A percentile compares a stretch with the other conserved stretches of the same genome.
phyloP scores from a whole-genome alignment of 2,329 filamentous ascomycete genomes.

The Mariannaea sp. region DNA sequence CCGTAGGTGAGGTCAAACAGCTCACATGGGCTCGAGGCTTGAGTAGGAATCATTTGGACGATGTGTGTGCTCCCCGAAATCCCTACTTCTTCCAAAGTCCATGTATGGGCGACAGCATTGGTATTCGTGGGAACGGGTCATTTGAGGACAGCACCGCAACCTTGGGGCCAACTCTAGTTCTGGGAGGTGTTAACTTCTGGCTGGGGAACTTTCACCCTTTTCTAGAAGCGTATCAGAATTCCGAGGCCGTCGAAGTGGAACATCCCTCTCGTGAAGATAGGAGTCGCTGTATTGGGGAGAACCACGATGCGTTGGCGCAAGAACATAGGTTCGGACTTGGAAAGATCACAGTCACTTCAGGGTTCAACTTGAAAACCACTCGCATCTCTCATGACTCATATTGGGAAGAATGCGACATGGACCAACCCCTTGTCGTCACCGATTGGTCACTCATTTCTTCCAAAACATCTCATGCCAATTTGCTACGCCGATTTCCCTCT shows the following conservation, averaged over 20 bases:
- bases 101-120: constrained; percentile 54
- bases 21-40: constrained; percentile 48
- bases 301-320: constrained; percentile 45
- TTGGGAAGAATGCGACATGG: constrained; percentile 49
- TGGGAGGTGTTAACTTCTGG: constrained; percentile 48
- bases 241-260: constrained; percentile 40
- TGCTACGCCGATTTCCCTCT: constrained; percentile 48
- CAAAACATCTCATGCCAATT: constrained; percentile 44
- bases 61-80: constrained; percentile 48
- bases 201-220: constrained; percentile 53
- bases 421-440: constrained; percentile 49
- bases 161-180: constrained; percentile 47
- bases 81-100: constrained; percentile 49
- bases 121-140: constrained; percentile 38
- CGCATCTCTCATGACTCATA: constrained; percentile 51
- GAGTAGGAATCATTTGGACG: constrained; percentile 45
- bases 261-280: constrained; percentile 51
- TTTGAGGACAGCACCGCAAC: constrained; percentile 48
- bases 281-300: constrained; percentile 40
- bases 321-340: constrained; percentile 42
- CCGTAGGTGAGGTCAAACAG: constrained; percentile 45
- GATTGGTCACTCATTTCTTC: constrained; percentile 51
- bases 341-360: constrained; percentile 47
- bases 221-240: constrained; percentile 41
- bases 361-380: constrained; percentile 49